These are phyloP conservation scores for Fusarium penzigii DNA, from an alignment of 2,329 filamentous ascomycete species.

Conservation along the genomic window DNA sequence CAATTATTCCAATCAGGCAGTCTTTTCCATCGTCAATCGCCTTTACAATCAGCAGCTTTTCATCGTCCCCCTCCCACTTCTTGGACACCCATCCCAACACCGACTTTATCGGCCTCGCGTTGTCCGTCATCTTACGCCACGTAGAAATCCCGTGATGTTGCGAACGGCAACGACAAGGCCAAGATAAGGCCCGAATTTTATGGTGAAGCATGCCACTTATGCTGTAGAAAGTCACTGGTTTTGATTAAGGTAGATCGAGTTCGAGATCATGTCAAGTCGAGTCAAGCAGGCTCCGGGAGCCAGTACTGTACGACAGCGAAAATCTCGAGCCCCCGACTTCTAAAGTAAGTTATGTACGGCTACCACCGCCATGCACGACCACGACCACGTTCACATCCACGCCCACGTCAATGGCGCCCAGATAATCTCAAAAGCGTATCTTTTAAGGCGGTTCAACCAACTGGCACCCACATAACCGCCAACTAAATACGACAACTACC, in stretches of 20 bases:
- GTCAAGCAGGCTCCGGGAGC: background rate
- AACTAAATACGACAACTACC: too few species aligned
- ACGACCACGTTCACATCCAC: constrained; percentile 1
- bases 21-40: constrained; percentile 15
- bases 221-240: background rate
- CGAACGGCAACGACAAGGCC: constrained; percentile 1
- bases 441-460: background rate
- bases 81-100: background rate
- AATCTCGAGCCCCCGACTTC: background rate
- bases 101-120: background rate
- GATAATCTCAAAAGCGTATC: background rate
- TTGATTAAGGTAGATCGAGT: too few species aligned
- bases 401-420: background rate
- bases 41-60: background rate
- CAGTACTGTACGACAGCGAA: background rate
- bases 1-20: background rate
- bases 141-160: background rate
- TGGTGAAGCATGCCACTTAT: constrained; percentile 17
- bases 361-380: background rate
- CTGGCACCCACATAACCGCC: background rate
- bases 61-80: constrained; percentile 1
- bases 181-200: constrained; percentile 25
- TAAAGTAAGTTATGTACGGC: too few species aligned
- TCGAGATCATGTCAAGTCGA: too few species aligned
- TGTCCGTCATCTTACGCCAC: background rate